phyloP scores from a whole-genome alignment of 2,329 filamentous ascomycete genomes.

The Trichoderma brevicompactum region DNA sequence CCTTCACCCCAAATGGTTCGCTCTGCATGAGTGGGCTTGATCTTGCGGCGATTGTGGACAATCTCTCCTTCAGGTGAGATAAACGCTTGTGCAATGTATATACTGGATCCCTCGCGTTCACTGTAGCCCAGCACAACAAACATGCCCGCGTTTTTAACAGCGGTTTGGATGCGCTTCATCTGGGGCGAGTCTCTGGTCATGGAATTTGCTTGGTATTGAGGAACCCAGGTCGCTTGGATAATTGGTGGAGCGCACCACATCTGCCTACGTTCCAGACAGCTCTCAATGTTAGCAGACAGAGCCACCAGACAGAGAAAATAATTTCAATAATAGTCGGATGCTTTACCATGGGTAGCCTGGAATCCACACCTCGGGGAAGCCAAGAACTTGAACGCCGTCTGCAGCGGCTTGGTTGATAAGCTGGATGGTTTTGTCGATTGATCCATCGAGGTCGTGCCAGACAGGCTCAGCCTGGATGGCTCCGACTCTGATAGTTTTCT shows the following conservation, averaged over 20 bases:
- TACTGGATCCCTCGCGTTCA: slow-evolving; percentile 54
- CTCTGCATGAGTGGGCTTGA: slow-evolving; percentile 61
- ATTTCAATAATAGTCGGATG: too few relatives aligned
- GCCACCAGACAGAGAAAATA: too few relatives aligned
- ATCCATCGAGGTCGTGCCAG: slow-evolving; percentile 59
- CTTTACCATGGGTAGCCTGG: slow-evolving; percentile 32
- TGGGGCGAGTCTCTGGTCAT: slow-evolving; percentile 51
- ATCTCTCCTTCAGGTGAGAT: slow-evolving; percentile 55
- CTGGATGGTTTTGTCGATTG: slow-evolving; percentile 56
- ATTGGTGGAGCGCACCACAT: slow-evolving; percentile 10
- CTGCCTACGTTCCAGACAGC: slow-evolving; percentile 16
- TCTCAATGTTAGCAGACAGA: slow-evolving; percentile 2
- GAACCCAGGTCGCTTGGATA: slow-evolving; percentile 9
- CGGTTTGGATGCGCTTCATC: slow-evolving; percentile 56
- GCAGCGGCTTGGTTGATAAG: slow-evolving; percentile 57
- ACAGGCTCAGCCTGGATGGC: slow-evolving; percentile 53
- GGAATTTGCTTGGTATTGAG: slow-evolving; percentile 43
- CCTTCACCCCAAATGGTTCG: slow-evolving; percentile 60
- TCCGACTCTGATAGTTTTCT: slow-evolving; percentile 11
- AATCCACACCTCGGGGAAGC: slow-evolving; percentile 50
- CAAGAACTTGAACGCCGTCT: slow-evolving; percentile 57
- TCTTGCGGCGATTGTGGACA: slow-evolving; percentile 60
- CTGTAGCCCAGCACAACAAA: slow-evolving; percentile 60
- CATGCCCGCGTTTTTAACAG: slow-evolving; percentile 55
- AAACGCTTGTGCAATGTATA: slow-evolving; percentile 59